Evolutionary conservation across 1,139 yeast genomes (phyloP), one percentile per base, ranked within the genome.

Genomic region (Nakaseomyces nivariensis): DNA sequence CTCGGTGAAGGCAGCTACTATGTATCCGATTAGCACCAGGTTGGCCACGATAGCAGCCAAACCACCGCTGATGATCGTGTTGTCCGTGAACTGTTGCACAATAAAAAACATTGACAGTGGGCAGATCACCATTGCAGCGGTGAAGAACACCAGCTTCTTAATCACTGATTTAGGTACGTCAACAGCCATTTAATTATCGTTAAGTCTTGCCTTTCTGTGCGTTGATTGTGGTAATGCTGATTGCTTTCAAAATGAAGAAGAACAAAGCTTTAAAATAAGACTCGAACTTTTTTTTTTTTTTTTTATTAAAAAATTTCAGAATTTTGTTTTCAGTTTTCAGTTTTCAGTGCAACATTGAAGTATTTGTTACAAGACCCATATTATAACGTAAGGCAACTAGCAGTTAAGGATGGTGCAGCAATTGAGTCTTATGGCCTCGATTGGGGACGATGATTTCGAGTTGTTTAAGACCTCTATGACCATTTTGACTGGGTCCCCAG

Each of bases 21-120:
- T 85, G 63, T 87, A 92, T 1, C 90, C 92, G 50, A 90, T 78
- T 58, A 92, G 75, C 37, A 92, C 97, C 11, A 86, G 69, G 64
- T 92, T 92, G 44, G 97, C 97, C 47, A 81, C 81, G 22, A 82
- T 72, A 0, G 97, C 97, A 33, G 97, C 96, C 17, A 82, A 64
- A 4, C 96, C 96, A 36, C 98, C 98, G 49, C 95, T 85, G 45
- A 83, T 71, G 13, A 89, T 70, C 4, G 95, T 78, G 60, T 79
- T 85, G 60, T 72, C 58, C 33, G 73, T 75, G 31, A 76, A 57
- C 58, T 72, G 73, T 61, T 84, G 88, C 36, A 78, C 68, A 7
- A 74, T 55, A 67, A 90, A 92, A 69, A 92, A 92, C 1, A 88
- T 72, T 45, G 76, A 53, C 57, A 92, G 63, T 8, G 98, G 98